Percentiles rank a stretch among this genome's conserved stretches.
phyloP scores from a whole-genome alignment of 2,329 filamentous ascomycete genomes.

The Apiospora sp. region DNA sequence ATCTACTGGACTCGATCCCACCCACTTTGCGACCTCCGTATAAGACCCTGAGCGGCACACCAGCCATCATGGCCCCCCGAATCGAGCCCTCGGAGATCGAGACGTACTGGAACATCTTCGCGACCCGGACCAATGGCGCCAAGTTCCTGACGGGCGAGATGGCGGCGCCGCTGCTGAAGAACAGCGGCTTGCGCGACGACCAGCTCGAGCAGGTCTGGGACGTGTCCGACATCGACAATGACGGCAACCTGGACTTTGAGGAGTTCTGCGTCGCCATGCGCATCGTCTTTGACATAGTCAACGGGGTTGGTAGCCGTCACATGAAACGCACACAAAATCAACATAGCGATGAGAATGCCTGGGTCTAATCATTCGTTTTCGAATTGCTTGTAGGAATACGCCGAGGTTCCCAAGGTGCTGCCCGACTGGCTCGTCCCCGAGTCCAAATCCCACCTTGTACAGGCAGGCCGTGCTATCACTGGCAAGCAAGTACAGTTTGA shows the following conservation, averaged over 20 bases:
- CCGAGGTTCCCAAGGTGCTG: constrained; percentile 83
- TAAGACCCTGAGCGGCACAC: constrained; percentile 12
- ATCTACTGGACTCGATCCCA: not conserved
- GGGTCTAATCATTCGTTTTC: not conserved
- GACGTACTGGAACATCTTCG: constrained; percentile 73
- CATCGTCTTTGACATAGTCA: constrained; percentile 95
- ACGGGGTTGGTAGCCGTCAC: constrained; percentile 68
- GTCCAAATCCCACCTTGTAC: constrained; percentile 89
- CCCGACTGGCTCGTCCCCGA: constrained; percentile 98
- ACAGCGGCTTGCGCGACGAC: constrained; percentile 68
- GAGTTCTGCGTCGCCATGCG: constrained; percentile 99
- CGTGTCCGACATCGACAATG: constrained; percentile 94
- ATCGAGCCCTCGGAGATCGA: constrained; percentile 70
- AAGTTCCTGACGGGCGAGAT: constrained; percentile 68
- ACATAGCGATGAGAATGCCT: too few relatives aligned
- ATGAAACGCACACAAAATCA: not conserved
- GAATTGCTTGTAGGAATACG: constrained; percentile 71
- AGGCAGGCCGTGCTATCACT: constrained; percentile 80
- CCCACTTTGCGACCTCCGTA: constrained; percentile 1
- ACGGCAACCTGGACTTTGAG: constrained; percentile 98
- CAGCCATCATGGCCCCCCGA: constrained; percentile 61
- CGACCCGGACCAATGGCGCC: constrained; percentile 64
- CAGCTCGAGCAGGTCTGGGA: constrained; percentile 99
- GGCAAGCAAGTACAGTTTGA: constrained; percentile 86
- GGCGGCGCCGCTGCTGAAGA: constrained; percentile 69